Percentiles rank a stretch among this genome's conserved stretches.
These are phyloP conservation scores for Aspergillus haitiensis DNA, from an alignment of 495 filamentous ascomycete genomes.

Conservation along the genomic window DNA sequence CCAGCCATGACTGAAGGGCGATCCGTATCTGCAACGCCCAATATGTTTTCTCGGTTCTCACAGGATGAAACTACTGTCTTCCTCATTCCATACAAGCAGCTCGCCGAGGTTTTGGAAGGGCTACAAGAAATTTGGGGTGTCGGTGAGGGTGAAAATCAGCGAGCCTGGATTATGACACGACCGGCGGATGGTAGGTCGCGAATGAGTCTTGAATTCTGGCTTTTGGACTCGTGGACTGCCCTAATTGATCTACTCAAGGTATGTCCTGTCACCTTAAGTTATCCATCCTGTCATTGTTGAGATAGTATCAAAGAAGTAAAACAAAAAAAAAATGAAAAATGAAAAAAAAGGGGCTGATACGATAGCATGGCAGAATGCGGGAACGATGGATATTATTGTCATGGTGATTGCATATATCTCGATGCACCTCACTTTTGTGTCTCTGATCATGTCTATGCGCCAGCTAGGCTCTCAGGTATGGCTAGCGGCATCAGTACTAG, in stretches of 20 bases:
- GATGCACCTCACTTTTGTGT: conserved; percentile 16
- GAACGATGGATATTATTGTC: conserved; percentile 6
- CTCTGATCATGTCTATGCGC: conserved; percentile 14
- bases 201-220: not conserved
- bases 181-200: not conserved
- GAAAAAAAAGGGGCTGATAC: too few species aligned
- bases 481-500: conserved; percentile 7
- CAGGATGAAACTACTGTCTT: not conserved
- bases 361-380: not conserved
- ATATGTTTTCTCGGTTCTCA: conserved; percentile 3
- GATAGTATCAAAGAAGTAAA: too few species aligned
- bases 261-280: too few species aligned
- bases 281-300: too few species aligned
- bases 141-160: not conserved
- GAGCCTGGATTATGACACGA: not conserved
- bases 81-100: conserved; percentile 2
- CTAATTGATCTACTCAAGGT: not conserved
- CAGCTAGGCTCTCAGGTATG: conserved; percentile 17
- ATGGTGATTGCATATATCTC: conserved; percentile 10
- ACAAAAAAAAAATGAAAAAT: too few species aligned
- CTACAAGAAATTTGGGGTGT: not conserved
- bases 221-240: not conserved
- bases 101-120: conserved; percentile 23
- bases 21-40: not conserved
- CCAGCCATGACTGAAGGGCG: not conserved